phyloP scores from a whole-genome alignment of 208 protist species.

The Cochliopodium minus region DNA sequence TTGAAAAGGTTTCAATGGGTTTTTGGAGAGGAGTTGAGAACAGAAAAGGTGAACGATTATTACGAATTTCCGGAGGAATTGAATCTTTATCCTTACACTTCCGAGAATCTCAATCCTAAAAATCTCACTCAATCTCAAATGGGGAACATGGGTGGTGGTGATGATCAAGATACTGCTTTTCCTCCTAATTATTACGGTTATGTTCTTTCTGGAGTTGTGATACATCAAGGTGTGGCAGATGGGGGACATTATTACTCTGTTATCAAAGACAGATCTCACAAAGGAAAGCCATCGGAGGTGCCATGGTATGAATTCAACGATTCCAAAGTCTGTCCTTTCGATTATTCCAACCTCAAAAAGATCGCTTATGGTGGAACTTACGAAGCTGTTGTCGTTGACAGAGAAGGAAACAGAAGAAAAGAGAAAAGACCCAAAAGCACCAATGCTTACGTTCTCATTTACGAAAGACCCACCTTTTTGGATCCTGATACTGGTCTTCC shows the following conservation, averaged over 20 bases:
- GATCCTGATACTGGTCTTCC: neutral
- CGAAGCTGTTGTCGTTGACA: neutral
- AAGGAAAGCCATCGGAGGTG: too few relatives aligned
- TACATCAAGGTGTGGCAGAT: constrained; percentile 49
- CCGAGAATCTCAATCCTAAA: too few relatives aligned
- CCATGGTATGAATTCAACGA: constrained; percentile 61
- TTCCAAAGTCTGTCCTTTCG: constrained; percentile 31
- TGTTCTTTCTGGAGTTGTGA: constrained; percentile 42
- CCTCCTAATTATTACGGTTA: constrained; percentile 36
- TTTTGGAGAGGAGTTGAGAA: constrained; percentile 40
- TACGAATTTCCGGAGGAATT: constrained; percentile 43
- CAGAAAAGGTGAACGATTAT: constrained; percentile 52
- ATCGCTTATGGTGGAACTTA: constrained; percentile 4
- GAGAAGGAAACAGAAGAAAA: neutral
- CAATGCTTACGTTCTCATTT: constrained; percentile 28
- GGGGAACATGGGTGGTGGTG: constrained; percentile 16
- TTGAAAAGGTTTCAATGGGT: constrained; percentile 67
- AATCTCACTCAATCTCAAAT: too few relatives aligned
- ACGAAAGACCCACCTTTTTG: neutral
- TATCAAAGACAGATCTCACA: neutral
- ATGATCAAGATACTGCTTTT: constrained; percentile 7
- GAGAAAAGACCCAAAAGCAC: neutral
- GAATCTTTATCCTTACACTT: constrained; percentile 52
- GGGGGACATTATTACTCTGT: constrained; percentile 57
- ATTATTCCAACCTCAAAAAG: constrained; percentile 2